Evolutionary conservation across 345 rosid species (phyloP), one percentile per base, ranked within the genome.

Genomic region (Carallia brachiata): DNA sequence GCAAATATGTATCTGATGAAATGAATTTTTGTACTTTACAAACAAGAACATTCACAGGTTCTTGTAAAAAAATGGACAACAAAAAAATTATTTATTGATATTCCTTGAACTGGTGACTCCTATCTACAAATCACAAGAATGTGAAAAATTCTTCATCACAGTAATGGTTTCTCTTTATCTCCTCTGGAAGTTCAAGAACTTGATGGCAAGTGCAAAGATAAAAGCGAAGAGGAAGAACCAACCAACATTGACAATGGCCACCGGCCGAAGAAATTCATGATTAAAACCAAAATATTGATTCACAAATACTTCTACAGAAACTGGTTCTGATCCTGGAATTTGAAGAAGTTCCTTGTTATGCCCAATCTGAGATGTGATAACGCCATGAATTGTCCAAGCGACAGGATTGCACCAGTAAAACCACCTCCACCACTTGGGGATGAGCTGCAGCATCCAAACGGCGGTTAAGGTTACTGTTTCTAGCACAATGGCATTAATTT

Each of bases 351-450:
- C 19, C 55, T 52, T 52, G 19, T 19, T 52, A 18, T 52, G n/a
- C 5, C 55, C 55, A 52, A 52, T 7, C 55, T 52, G 55, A 12
- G 55, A 52, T 4, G 55, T 12, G 17, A 52, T 7, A 52, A 52
- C 19, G 55, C 55, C 55, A 13, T 52, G 19, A 13, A 52, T 52
- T 15, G 55, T 52, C 55, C 55, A 52, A 17, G 55, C 55, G 13
- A 52, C 55, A 15, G 55, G 55, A 52, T 52, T 52, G 19, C n/a
- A 52, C 55, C 55, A 52, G 55, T 52, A 52, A 52, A 52, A 52
- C 55, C 55, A 52, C 55, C 55, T 52, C 55, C 55, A 52, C 55
- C 55, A 52, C 55, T 52, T 52, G 17, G 55, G 55, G 17, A 52
- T 52, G 17, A 52, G 55, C 55, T 52, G 55, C 55, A 52, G 55